A percentile compares a stretch with the other conserved stretches of the same genome.
These are phyloP conservation scores for Neurospora sp. DNA, from an alignment of 495 filamentous ascomycete species.

Conservation along the genomic window DNA sequence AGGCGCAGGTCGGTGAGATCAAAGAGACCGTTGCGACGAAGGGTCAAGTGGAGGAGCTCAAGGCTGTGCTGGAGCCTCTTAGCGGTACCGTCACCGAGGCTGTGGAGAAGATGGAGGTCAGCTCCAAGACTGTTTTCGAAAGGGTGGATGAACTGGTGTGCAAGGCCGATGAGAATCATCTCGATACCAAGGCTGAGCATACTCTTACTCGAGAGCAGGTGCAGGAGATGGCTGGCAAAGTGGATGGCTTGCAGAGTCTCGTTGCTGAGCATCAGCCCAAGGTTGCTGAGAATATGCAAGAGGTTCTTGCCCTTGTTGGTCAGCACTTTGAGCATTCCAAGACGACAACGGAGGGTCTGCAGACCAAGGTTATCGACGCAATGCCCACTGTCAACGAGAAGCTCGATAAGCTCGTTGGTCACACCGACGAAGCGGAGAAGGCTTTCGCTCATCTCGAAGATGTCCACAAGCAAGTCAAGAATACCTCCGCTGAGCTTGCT, in stretches of 20 bases:
- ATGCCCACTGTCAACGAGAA: constrained; percentile 60
- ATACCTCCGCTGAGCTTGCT: constrained; percentile 77
- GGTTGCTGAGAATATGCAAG: constrained; percentile 69
- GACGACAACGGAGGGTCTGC: constrained; percentile 31
- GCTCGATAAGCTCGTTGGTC: constrained; percentile 71
- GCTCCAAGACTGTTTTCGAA: constrained; percentile 63
- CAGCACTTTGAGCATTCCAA: constrained; percentile 72
- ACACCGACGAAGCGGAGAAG: constrained; percentile 41
- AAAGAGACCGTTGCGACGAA: constrained; percentile 62
- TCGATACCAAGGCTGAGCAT: constrained; percentile 63
- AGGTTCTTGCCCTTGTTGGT: constrained; percentile 68
- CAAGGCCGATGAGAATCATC: constrained; percentile 68
- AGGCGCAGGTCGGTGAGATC: constrained; percentile 56
- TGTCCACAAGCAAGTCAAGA: constrained; percentile 79
- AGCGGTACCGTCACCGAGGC: constrained; percentile 73
- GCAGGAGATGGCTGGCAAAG: constrained; percentile 54
- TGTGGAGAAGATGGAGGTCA: constrained; percentile 71
- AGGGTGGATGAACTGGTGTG: constrained; percentile 64
- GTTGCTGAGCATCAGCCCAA: constrained; percentile 75
- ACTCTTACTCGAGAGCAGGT: constrained; percentile 67
- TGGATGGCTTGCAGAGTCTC: constrained; percentile 66
- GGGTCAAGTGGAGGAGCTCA: constrained; percentile 74
- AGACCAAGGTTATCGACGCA: constrained; percentile 46
- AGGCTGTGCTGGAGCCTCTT: constrained; percentile 71
- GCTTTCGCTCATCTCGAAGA: constrained; percentile 59